Evolutionary conservation across 495 filamentous ascomycete species (phyloP), one percentile per base, ranked within the genome.

Genomic region (Penicillium herquei): DNA sequence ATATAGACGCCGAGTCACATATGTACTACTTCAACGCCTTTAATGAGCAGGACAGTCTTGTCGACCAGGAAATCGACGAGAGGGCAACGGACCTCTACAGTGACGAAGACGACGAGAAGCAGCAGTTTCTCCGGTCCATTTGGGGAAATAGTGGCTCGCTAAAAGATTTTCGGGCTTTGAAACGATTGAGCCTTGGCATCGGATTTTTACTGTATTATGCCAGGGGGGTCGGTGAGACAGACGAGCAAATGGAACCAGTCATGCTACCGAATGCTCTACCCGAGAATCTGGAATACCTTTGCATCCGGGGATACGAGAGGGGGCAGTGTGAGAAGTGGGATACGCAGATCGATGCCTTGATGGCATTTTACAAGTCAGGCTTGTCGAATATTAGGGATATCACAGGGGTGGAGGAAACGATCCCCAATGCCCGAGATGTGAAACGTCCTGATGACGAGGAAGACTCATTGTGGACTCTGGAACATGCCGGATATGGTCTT

Each of bases 201-300:
- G 39, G 55, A 12, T 62, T 60, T 42, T 52, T 71, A 18, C 37
- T 65, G 8, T 64, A 69, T 30, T 63, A 66, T 35, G 66, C 66
- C 14, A 39, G 13, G 26, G 63, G 58, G 3, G 51, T 64, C 13
- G 44, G 37, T 11, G 33, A 10, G 1, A 14, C 18, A 11, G 12
- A 37, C 8, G 13, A 21, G 0, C 11, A 14, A 31, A 31, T 17
- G 8, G 2, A 26, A 13, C 4, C 18, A 3, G 34, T 59, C 5
- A 37, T 14, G 8, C 39, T 71, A 39, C 33, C 44, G 3, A 57
- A 67, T 30, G 18, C 32, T 14, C 46, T 72, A 12, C 69, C 65
- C 1, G 43, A 39, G 6, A 61, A 55, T 35, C 45, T 71, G 32
- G 66, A 71, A 26, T 62, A 61, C 55, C 34, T 71, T 32, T 62